Conservation (phyloP, 2,329 filamentous ascomycete species). For the Aspergillus ochraceoroseus region DNA sequence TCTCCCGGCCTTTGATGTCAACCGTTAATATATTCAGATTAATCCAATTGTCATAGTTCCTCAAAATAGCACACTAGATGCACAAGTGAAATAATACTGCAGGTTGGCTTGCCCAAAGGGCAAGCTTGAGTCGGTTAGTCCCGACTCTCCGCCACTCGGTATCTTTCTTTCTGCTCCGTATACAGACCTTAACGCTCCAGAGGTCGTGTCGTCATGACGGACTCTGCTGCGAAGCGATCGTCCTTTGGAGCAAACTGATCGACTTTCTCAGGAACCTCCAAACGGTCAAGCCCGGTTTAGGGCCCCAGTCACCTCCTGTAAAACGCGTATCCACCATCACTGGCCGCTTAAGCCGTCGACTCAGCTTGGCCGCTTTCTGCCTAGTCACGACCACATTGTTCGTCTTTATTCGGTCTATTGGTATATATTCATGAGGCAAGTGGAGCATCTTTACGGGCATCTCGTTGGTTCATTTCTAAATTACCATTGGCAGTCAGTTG, state of each 20-base stretch:
- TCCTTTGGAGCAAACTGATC: no score
- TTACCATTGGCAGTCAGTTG: no score
- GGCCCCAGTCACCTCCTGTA: background rate
- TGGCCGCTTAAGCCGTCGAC: background rate
- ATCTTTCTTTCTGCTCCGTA: background rate
- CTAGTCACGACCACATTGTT: slow-evolving; percentile 3
- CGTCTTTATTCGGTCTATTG: background rate
- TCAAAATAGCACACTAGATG: background rate
- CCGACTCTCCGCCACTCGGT: no score
- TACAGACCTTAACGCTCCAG: background rate
- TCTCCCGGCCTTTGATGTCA: no score
- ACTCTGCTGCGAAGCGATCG: slow-evolving; percentile 2
- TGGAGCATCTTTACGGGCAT: no score
- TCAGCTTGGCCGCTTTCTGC: slow-evolving; percentile 4
- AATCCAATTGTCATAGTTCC: slow-evolving; percentile 8
- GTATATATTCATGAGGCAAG: no score
- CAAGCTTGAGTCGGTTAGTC: no score
- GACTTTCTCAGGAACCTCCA: no score
- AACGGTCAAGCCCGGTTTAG: slow-evolving; percentile 9
- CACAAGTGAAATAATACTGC: background rate
- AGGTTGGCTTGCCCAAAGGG: background rate
- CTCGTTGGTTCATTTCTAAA: no score
- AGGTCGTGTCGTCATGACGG: slow-evolving; percentile 21
- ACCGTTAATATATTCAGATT: no score
- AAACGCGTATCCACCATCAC: slow-evolving; percentile 3